These are phyloP conservation scores for Podila clonocystis DNA, from an alignment of 192 early-diverging fungal genomes.

Conservation along the genomic window DNA sequence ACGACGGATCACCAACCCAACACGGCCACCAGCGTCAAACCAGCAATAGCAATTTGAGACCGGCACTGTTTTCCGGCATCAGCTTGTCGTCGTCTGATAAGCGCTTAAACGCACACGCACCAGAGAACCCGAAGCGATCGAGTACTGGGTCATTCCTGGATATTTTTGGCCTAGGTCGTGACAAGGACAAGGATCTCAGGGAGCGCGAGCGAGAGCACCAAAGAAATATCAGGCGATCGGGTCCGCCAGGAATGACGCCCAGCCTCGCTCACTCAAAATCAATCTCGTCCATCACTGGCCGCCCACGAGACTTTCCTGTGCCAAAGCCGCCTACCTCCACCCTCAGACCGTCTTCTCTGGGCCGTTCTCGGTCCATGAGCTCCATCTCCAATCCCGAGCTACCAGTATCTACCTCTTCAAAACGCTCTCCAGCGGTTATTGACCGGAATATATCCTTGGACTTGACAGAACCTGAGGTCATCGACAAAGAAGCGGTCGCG, in stretches of 20 bases:
- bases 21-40: not conserved
- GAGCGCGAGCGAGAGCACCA: constrained; percentile 8
- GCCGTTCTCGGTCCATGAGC: constrained; percentile 26
- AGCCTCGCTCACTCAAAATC: not conserved
- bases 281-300: not conserved
- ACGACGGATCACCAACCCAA: not conserved
- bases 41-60: constrained; percentile 3
- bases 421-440: not conserved
- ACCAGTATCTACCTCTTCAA: not conserved
- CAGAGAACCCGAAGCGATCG: constrained; percentile 30
- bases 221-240: not conserved
- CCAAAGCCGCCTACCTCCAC: not conserved
- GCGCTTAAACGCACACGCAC: not conserved
- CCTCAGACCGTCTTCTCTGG: not conserved
- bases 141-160: constrained; percentile 48
- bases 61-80: constrained; percentile 26
- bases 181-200: constrained; percentile 21
- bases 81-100: constrained; percentile 7
- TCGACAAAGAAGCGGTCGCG: not conserved
- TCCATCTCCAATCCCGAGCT: constrained; percentile 24
- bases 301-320: not conserved
- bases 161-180: constrained; percentile 43
- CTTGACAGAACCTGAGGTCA: constrained; percentile 8
- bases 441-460: constrained; percentile 9
- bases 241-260: too few relatives aligned